Evolutionary conservation across 306 rosid genomes (phyloP).

Genomic region (Medicago ruthenica): DNA sequence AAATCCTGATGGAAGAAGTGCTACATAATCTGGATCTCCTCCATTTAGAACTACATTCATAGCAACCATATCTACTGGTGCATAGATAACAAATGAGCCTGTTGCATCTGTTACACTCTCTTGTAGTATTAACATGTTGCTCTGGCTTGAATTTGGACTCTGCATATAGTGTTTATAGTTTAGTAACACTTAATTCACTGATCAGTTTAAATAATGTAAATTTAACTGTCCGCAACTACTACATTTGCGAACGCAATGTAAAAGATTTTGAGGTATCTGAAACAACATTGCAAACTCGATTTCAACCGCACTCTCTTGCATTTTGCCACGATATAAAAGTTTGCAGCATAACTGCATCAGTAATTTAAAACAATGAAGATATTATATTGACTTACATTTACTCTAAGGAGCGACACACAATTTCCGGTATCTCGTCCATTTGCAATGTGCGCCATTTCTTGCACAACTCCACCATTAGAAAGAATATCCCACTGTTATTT

Average conservation of each 20-base stretch:
- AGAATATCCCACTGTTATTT: conserved; percentile 91
- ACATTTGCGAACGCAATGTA: too few relatives aligned
- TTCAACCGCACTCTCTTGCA: too few relatives aligned
- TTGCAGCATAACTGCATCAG: too few relatives aligned
- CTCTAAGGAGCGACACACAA: conserved; percentile 84
- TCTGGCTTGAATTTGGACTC: conserved; percentile 98
- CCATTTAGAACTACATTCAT: conserved; percentile 93
- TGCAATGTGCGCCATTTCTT: conserved; percentile 98
- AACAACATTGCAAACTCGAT: too few relatives aligned
- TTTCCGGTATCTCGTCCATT: conserved; percentile 91
- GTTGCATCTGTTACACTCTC: conserved; percentile 88
- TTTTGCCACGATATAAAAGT: too few relatives aligned
- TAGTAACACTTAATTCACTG: too few relatives aligned
- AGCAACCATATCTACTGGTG: conserved; percentile 88
- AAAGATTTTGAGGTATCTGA: too few relatives aligned
- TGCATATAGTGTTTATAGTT: conserved; percentile 32
- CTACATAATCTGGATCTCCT: conserved; percentile 94
- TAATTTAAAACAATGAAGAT: neutral
- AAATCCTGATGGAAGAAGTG: conserved; percentile 94
- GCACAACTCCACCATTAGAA: conserved; percentile 88
- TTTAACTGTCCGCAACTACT: too few relatives aligned
- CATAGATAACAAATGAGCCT: conserved; percentile 83
- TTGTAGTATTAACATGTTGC: conserved; percentile 93
- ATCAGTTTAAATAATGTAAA: too few relatives aligned
- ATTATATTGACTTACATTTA: conserved; percentile 60